Base-by-base conservation (phyloP, 495 filamentous ascomycete genomes). In the Cudoniella acicularis region DNA sequence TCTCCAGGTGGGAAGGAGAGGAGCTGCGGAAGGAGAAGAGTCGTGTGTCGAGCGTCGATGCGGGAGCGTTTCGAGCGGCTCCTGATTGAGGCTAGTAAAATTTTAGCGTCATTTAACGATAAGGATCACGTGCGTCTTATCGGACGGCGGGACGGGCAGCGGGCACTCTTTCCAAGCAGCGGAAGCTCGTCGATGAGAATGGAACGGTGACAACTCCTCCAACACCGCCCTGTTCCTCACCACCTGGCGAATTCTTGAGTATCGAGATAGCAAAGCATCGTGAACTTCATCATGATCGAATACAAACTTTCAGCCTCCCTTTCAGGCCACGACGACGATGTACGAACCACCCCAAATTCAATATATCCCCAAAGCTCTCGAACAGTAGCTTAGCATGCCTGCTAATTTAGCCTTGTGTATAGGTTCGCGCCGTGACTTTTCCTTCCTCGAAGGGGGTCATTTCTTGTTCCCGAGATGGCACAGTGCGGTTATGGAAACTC, bases 341-440 rank as follows among this genome's bases (percentile, higher is more conserved):
- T 93, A 80, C 79, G 85, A 69, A 58, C 51, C 55, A 49, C 57
- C 61, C 58, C 63, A 40, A 42, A 57, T 53, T 41, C 48, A 50
- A 24, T 22, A 43, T 26, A 22, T 22, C 52, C 45, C 49, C 52
- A 1, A 36, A 23, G 17, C 46, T 54, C 10, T 22, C 26, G 23
- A 36, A n/a, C 23, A 23, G 49, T 20, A 21, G 1, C 8, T 47
- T 53, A 59, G 30, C 52, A 41, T 42, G 52, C 22, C 47, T 55
- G 43, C 24, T 46, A 42, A 65, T 43, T 54, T 52, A 56, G 56
- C 66, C 16, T 49, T 6, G 41, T 52, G 11, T n/a, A 2, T 65
- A 98, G 94, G 94, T 99, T 68, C 91, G 94, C 61, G 85, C 83
- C 61, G 90, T 99, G 62, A 77, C 76, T 69, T 98, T 94, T 68